Percentiles rank a stretch among this genome's conserved stretches.
Evolutionary conservation across 352 stramenopile species (phyloP).

Genomic region (Globisporangium middletonii): DNA sequence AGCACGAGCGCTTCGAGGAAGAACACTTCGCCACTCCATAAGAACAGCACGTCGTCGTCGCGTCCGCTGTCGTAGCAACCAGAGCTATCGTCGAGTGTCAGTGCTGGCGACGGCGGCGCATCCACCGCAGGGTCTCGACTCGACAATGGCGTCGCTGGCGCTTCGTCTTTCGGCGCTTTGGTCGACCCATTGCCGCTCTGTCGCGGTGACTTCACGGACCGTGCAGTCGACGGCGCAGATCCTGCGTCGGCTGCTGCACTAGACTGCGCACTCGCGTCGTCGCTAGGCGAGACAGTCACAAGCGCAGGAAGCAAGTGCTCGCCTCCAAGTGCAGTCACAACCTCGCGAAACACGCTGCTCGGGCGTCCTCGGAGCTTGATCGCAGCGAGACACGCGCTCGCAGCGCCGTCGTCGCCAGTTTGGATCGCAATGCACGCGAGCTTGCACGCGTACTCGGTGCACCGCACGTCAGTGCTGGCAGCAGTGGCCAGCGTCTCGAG

Average conservation of each 20-base stretch:
- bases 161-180: slow-evolving; percentile 10
- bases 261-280: neutral
- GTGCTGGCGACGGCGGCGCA: neutral
- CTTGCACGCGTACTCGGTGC: slow-evolving; percentile 33
- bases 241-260: neutral
- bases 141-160: neutral
- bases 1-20: slow-evolving; percentile 46
- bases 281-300: neutral
- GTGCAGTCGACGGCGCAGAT: slow-evolving; percentile 22
- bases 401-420: slow-evolving; percentile 5
- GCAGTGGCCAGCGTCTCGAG: slow-evolving; percentile 16
- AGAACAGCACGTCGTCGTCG: slow-evolving; percentile 52
- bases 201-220: slow-evolving; percentile 26
- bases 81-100: neutral
- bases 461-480: slow-evolving; percentile 10
- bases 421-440: slow-evolving; percentile 19
- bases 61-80: slow-evolving; percentile 18
- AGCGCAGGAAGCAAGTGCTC: slow-evolving; percentile 26
- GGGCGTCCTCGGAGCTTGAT: slow-evolving; percentile 39
- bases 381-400: slow-evolving; percentile 25
- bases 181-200: neutral
- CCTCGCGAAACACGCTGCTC: slow-evolving; percentile 33
- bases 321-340: slow-evolving; percentile 22
- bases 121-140: neutral
- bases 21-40: slow-evolving; percentile 58